A percentile compares a stretch with the other conserved stretches of the same genome.
Conservation (phyloP, 2,329 filamentous ascomycete species). For the Trichoderma sp. region DNA sequence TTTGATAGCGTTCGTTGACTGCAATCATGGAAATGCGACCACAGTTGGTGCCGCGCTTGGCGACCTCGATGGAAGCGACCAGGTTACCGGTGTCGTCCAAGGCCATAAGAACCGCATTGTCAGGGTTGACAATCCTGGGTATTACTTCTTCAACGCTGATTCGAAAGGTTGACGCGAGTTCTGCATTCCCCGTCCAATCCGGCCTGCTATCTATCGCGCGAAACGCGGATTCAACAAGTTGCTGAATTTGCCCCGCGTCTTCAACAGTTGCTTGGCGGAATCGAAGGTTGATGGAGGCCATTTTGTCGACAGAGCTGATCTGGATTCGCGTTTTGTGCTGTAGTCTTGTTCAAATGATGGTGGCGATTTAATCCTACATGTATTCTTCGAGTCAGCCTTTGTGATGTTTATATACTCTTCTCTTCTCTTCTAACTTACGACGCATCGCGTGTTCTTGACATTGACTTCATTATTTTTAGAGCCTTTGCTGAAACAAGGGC, state of each 20-base stretch:
- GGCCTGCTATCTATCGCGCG: constrained; percentile 37
- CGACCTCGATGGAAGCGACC: constrained; percentile 31
- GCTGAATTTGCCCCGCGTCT: constrained; percentile 36
- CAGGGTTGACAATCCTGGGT: constrained; percentile 42
- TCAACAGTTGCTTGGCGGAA: constrained; percentile 38
- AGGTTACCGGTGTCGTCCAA: constrained; percentile 19
- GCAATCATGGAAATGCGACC: constrained; percentile 37
- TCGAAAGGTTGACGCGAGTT: constrained; percentile 67
- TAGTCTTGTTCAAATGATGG: background rate
- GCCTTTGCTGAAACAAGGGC: background rate
- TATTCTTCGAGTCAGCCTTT: background rate
- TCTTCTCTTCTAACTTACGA: background rate
- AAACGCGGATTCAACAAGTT: constrained; percentile 40
- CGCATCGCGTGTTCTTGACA: background rate
- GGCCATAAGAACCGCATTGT: constrained; percentile 33
- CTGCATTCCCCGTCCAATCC: constrained; percentile 36
- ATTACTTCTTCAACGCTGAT: constrained; percentile 64
- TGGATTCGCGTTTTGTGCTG: no score
- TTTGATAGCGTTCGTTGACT: constrained; percentile 33
- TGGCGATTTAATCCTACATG: background rate
- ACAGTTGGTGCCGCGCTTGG: constrained; percentile 24
- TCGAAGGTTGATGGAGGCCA: constrained; percentile 24
- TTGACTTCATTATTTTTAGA: background rate
- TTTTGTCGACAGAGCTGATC: background rate
- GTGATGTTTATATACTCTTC: background rate